Conservation (phyloP, 2,329 filamentous ascomycete genomes). For the Sporothrix variecibatus region DNA sequence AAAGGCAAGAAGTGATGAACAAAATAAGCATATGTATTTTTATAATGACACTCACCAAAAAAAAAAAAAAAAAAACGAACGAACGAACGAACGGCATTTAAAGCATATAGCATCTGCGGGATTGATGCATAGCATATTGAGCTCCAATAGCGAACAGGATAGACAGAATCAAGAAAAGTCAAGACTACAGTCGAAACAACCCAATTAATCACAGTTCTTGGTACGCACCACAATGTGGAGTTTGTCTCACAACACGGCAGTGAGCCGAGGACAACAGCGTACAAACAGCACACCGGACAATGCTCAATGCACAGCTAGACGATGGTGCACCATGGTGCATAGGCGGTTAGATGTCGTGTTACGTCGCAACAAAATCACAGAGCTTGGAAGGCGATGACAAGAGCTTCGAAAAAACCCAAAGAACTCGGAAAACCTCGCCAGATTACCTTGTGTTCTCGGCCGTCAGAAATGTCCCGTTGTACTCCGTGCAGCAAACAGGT, state of each 20-base stretch:
- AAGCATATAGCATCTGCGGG: background rate
- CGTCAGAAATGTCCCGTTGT: background rate
- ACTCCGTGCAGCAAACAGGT: background rate
- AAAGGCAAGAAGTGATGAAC: conserved; percentile 31
- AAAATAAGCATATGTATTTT: background rate
- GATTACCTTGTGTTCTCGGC: background rate
- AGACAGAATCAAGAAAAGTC: background rate
- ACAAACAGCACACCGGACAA: background rate
- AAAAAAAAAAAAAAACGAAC: no score
- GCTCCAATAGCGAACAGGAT: background rate
- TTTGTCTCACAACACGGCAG: background rate
- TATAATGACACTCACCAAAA: background rate
- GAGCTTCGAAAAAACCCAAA: background rate
- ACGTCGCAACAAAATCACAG: background rate
- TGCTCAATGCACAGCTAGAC: background rate
- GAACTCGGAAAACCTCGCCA: background rate
- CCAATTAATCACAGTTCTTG: background rate
- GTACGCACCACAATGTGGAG: background rate
- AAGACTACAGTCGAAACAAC: background rate
- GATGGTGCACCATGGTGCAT: background rate
- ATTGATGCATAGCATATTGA: background rate
- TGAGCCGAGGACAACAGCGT: background rate
- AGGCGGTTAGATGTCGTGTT: background rate
- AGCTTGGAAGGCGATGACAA: background rate
- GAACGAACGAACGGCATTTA: background rate